A percentile compares a stretch with the other conserved stretches of the same genome.
Conservation (phyloP, 257 asterid genomes). For the Ballota nigra region DNA sequence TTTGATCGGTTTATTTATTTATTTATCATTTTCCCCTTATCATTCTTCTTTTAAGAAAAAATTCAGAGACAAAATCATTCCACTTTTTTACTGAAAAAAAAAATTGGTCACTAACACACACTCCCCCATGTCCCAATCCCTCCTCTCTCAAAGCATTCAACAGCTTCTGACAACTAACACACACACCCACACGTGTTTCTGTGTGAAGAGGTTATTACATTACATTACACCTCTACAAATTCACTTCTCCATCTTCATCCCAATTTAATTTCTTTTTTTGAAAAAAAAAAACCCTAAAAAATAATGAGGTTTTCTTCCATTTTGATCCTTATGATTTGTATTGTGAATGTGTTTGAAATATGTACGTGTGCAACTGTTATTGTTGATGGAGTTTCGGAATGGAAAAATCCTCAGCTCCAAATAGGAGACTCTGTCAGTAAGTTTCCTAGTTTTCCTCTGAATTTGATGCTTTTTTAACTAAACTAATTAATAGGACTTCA, state of each 20-base stretch:
- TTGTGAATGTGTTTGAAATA: constrained; percentile 31
- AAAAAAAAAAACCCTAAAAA: not conserved
- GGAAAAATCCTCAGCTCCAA: constrained; percentile 75
- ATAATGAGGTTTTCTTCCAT: constrained; percentile 32
- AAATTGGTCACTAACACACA: constrained; percentile 32
- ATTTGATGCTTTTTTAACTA: not conserved
- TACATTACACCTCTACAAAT: constrained; percentile 15
- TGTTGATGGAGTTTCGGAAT: constrained; percentile 74
- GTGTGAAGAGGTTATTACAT: constrained; percentile 14
- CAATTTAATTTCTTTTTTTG: not conserved
- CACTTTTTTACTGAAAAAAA: constrained; percentile 34
- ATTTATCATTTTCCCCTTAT: not conserved
- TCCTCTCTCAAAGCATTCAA: constrained; percentile 34
- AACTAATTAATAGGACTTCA: not conserved
- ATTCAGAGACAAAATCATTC: constrained; percentile 43
- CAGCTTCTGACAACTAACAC: constrained; percentile 44
- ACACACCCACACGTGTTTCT: constrained; percentile 21
- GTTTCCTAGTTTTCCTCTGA: constrained; percentile 13
- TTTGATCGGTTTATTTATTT: not conserved
- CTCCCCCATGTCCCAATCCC: constrained; percentile 35
- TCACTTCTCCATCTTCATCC: not conserved
- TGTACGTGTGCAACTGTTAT: constrained; percentile 53
- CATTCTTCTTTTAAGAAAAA: constrained; percentile 8
- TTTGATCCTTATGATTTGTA: constrained; percentile 31
- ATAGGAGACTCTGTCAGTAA: constrained; percentile 85